Evolutionary conservation across 225 moss, liverwort and hornwort species (phyloP).

Genomic region (Polytrichum formosum): DNA sequence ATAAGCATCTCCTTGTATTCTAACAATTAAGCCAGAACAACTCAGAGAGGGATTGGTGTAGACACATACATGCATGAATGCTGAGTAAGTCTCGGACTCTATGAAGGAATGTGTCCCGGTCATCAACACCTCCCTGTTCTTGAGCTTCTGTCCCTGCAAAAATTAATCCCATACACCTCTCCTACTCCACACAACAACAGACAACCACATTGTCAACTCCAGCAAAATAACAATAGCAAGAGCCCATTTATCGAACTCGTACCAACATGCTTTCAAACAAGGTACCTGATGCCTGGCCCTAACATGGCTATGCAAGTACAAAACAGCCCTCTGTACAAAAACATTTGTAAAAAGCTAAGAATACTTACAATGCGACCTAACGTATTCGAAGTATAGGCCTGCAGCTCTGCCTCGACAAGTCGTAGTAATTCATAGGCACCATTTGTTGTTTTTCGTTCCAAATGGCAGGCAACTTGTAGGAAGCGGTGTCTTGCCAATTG

Average conservation of each 20-base stretch:
- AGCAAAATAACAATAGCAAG: not conserved
- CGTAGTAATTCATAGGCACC: conserved; percentile 86
- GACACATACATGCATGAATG: conserved; percentile 61
- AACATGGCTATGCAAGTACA: too few relatives aligned
- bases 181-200: conserved; percentile 39
- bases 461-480: conserved; percentile 85
- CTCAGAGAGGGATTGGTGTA: not conserved
- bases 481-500: conserved; percentile 91
- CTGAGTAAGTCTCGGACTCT: conserved; percentile 91
- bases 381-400: conserved; percentile 72
- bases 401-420: conserved; percentile 85
- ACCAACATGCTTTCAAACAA: not conserved
- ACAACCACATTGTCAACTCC: not conserved
- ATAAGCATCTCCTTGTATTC: too few relatives aligned
- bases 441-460: conserved; percentile 93
- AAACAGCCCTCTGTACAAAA: too few relatives aligned
- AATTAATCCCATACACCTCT: conserved; percentile 67
- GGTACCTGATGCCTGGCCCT: too few relatives aligned
- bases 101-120: conserved; percentile 94
- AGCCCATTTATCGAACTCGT: not conserved
- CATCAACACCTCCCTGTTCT: conserved; percentile 98
- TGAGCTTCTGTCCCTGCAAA: conserved; percentile 77
- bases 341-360: not conserved
- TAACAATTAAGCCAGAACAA: not conserved
- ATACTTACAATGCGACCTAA: conserved; percentile 74